Conservation (phyloP, 2,329 filamentous ascomycete species). For the Colletotrichum incanum region DNA sequence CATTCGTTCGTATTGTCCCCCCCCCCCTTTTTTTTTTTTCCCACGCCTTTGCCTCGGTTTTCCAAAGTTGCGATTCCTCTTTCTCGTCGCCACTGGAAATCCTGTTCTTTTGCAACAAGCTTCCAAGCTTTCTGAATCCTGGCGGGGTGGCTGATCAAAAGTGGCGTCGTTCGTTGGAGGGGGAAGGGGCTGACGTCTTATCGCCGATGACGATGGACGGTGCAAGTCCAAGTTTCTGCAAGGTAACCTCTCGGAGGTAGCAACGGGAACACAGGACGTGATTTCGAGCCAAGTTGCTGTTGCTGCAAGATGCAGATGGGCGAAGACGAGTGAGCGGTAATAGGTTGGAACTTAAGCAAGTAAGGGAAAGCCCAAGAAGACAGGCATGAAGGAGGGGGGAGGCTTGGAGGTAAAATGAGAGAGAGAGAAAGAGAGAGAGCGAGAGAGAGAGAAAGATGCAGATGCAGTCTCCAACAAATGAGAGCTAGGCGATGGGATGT, state of each 20-base stretch:
- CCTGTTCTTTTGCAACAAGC: neutral
- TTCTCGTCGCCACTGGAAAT: neutral
- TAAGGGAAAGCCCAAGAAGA: neutral
- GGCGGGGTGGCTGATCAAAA: conserved; percentile 25
- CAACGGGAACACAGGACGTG: conserved; percentile 7
- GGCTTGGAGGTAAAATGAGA: conserved; percentile 3
- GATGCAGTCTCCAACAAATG: conserved; percentile 15
- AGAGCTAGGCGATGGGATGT: conserved; percentile 28
- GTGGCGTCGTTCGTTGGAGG: conserved; percentile 19
- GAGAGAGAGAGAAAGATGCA: conserved; percentile 4
- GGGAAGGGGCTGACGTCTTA: conserved; percentile 33
- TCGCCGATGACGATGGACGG: conserved; percentile 12
- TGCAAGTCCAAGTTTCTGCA: conserved; percentile 31
- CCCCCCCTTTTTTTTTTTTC: conserved; percentile 1
- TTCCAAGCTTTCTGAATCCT: conserved; percentile 26
- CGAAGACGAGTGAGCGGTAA: neutral
- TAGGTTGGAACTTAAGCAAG: neutral
- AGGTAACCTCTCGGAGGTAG: conserved; percentile 15
- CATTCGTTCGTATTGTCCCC: conserved; percentile 22
- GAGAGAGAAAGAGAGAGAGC: neutral
- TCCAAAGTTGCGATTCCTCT: neutral
- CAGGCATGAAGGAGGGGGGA: conserved; percentile 7
- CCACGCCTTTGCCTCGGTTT: neutral
- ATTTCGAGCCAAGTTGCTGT: conserved; percentile 13
- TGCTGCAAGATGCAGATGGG: conserved; percentile 14